Conservation (phyloP, 768 basidiomycete genomes). For the Amanita subjunquillea region DNA sequence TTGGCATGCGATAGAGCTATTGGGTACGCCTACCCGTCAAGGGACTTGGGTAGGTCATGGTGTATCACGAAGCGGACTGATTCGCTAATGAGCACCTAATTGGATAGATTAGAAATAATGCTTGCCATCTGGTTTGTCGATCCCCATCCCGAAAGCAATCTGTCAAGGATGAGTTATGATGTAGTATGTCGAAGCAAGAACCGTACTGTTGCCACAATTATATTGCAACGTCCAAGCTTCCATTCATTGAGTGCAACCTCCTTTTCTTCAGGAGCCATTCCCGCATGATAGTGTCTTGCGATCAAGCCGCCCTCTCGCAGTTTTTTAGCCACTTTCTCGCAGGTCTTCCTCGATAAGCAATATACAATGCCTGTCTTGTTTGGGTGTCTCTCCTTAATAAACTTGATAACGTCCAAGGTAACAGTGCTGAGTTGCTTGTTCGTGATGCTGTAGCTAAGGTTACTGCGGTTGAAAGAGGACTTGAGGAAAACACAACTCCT, state of each 20-base stretch:
- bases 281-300: conserved; percentile 83
- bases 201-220: conserved; percentile 89
- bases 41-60: conserved; percentile 64
- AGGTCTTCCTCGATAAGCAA: conserved; percentile 57
- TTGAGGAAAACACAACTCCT: conserved; percentile 45
- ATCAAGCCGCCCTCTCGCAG: conserved; percentile 50
- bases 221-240: conserved; percentile 58
- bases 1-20: not conserved
- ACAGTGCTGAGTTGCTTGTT: conserved; percentile 27
- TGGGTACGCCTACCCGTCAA: conserved; percentile 58
- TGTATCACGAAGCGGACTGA: conserved; percentile 91
- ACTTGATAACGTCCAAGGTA: conserved; percentile 53
- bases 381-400: conserved; percentile 49
- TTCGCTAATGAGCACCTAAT: conserved; percentile 2
- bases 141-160: conserved; percentile 98
- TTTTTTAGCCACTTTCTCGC: conserved; percentile 70
- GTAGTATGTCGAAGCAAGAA: not conserved
- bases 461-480: conserved; percentile 92
- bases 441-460: conserved; percentile 67
- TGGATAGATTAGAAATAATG: not conserved
- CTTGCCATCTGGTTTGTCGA: conserved; percentile 76
- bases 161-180: conserved; percentile 17
- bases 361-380: conserved; percentile 79
- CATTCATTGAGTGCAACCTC: conserved; percentile 56
- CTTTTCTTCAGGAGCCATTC: conserved; percentile 54